Evolutionary conservation across 2,329 filamentous ascomycete species (phyloP).

Genomic region (Nothomitra cinnamomea): DNA sequence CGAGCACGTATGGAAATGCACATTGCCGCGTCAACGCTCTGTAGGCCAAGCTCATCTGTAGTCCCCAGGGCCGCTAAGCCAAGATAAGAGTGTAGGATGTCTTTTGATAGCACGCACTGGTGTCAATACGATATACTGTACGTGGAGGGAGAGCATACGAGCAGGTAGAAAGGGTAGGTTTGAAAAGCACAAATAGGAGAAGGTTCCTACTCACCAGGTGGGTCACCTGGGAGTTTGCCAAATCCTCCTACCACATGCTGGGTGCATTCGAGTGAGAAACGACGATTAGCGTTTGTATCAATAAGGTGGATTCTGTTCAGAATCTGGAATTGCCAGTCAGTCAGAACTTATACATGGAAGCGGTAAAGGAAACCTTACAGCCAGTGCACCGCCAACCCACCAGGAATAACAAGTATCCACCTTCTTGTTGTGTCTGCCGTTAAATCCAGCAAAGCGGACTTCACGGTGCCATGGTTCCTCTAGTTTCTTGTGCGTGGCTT

Average conservation of each 20-base stretch:
- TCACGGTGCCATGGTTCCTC: slow-evolving; percentile 3
- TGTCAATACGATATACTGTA: not conserved
- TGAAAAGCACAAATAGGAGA: not conserved
- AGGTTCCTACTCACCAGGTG: slow-evolving; percentile 37
- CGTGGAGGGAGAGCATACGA: not conserved
- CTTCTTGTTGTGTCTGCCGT: slow-evolving; percentile 78
- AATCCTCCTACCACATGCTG: slow-evolving; percentile 77
- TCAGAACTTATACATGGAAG: slow-evolving; percentile 9
- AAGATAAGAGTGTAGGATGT: slow-evolving; percentile 78
- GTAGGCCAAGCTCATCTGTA: slow-evolving; percentile 52
- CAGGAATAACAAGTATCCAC: slow-evolving; percentile 94
- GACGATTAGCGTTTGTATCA: slow-evolving; percentile 42
- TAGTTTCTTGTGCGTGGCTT: not conserved
- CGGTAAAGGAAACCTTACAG: slow-evolving; percentile 19
- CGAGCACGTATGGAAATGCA: slow-evolving; percentile 43
- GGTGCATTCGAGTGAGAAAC: slow-evolving; percentile 69
- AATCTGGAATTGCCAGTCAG: slow-evolving; percentile 26
- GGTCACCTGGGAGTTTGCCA: slow-evolving; percentile 49
- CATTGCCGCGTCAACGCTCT: slow-evolving; percentile 54
- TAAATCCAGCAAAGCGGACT: slow-evolving; percentile 47
- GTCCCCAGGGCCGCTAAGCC: slow-evolving; percentile 66
- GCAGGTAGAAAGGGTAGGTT: not conserved
- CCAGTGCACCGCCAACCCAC: slow-evolving; percentile 60
- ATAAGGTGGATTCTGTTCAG: slow-evolving; percentile 41
- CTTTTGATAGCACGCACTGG: slow-evolving; percentile 19